Evolutionary conservation across 805 yeast species (phyloP).

Genomic region (Candida gorgasii): DNA sequence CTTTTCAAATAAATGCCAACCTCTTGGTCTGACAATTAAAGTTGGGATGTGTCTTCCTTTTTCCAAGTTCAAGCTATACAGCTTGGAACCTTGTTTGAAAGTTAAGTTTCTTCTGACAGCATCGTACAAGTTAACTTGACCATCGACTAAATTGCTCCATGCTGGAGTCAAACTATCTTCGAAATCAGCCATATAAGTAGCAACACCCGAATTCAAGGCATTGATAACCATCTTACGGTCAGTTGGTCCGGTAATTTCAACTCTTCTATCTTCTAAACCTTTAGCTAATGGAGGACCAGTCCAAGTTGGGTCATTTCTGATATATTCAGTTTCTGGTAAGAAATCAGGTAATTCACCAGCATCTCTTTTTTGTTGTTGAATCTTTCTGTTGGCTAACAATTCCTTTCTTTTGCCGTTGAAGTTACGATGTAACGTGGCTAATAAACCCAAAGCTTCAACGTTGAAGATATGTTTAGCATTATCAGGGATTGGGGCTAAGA

Average conservation of each 20-base stretch:
- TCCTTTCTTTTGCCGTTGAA: conserved; percentile 63
- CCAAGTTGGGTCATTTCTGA: conserved; percentile 75
- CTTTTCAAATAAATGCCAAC: conserved; percentile 81
- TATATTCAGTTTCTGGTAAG: conserved; percentile 64
- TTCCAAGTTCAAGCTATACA: conserved; percentile 43
- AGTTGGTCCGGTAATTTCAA: conserved; percentile 85
- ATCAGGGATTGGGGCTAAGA: conserved; percentile 53
- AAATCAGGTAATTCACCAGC: conserved; percentile 62
- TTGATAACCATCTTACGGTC: conserved; percentile 82
- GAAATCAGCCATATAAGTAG: conserved; percentile 84
- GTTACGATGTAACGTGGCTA: conserved; percentile 71
- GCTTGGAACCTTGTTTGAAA: conserved; percentile 43
- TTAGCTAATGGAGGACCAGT: conserved; percentile 72
- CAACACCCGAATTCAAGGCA: conserved; percentile 75
- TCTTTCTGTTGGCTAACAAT: conserved; percentile 61
- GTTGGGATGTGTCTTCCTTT: conserved; percentile 67
- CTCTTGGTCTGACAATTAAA: conserved; percentile 82
- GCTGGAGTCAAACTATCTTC: conserved; percentile 87
- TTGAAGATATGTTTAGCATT: conserved; percentile 56
- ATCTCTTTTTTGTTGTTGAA: conserved; percentile 62
- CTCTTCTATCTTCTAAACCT: conserved; percentile 72
- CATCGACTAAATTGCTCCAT: conserved; percentile 76
- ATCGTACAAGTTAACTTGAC: conserved; percentile 77
- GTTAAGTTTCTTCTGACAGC: conserved; percentile 66
- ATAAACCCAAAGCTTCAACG: conserved; percentile 63